Evolutionary conservation across 2,329 filamentous ascomycete genomes (phyloP), one percentile per base, ranked within the genome.

Genomic region (Colletotrichum falcatum): DNA sequence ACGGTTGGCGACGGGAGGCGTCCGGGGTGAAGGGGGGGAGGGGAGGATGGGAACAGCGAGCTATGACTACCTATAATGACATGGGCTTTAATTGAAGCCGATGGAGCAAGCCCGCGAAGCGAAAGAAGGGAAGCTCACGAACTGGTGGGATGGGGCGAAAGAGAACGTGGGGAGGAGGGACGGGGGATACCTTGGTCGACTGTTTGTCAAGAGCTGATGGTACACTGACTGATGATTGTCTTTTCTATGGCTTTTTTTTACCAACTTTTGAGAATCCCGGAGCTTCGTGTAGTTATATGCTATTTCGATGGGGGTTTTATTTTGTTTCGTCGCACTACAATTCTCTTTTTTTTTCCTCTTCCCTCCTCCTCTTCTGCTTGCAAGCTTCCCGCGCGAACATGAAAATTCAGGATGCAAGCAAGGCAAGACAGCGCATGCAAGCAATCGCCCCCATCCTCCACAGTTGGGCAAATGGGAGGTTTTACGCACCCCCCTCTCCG

Each of bases 391-490:
- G 48, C 48, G 60, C 48, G 37, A 33, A n/a, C 42, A n/a, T 16
- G 42, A n/a, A 44, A 44, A n/a, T 3, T 3, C 6, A n/a, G 42
- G 42, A 20, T 44, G 42, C 42, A 44, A 44, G 8, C 39, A 42
- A 18, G 39, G 39, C 3, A 39, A 61, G 20, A 20, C 23, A 49
- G 11, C 42, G 56, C 18, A 63, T 54, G 61, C 61, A 48, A 54
- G 61, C 48, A 35, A 63, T 63, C 44, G 53, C 35, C n/a, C n/a
- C n/a, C n/a, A 26, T 26, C 46, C 12, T 46, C 48, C 51, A 54
- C 60, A 64, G 35, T 46, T 60, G 33, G 30, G 46, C 55, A 65
- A 64, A 65, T 56, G 61, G 66, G 54, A 28, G 46, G 49, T 60
- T 60, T 42, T 46, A 46, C 9, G 3, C 2, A 12, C 44, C 33